Percentiles rank a stretch among this genome's conserved stretches.
These are phyloP conservation scores for Cladosporium sp. DNA, from an alignment of 2,329 filamentous ascomycete species.

Conservation along the genomic window DNA sequence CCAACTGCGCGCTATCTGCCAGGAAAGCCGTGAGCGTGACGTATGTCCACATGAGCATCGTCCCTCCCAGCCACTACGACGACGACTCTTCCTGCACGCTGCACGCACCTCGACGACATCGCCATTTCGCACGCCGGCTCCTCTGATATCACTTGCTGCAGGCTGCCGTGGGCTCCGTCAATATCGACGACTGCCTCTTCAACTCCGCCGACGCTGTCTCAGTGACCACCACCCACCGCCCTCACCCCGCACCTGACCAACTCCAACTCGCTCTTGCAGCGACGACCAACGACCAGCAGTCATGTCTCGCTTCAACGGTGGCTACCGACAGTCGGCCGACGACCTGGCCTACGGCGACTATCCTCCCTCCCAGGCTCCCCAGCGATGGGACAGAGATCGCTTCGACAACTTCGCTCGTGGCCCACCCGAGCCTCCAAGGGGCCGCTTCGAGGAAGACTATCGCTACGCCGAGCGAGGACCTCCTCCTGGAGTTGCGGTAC, in stretches of 20 bases:
- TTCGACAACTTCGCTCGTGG: conserved; percentile 49
- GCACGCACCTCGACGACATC: conserved; percentile 7
- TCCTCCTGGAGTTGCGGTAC: conserved; percentile 44
- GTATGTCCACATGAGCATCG: not conserved
- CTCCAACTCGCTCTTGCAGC: not conserved
- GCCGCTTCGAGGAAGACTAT: conserved; percentile 47
- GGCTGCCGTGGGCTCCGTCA: not conserved
- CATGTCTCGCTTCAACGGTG: conserved; percentile 30
- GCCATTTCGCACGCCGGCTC: conserved; percentile 1
- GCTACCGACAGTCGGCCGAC: conserved; percentile 38
- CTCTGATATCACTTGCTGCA: not conserved
- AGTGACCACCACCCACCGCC: not conserved
- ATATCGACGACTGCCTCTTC: not conserved
- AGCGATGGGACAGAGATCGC: conserved; percentile 53
- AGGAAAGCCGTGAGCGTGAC: conserved; percentile 3
- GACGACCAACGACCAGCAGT: conserved; percentile 13
- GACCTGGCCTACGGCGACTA: conserved; percentile 44
- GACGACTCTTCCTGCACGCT: conserved; percentile 4
- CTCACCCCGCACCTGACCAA: conserved; percentile 5
- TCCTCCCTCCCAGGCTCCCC: conserved; percentile 31
- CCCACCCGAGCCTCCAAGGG: conserved; percentile 22
- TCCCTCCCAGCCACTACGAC: conserved; percentile 4
- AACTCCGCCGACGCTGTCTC: not conserved
- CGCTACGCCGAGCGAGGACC: conserved; percentile 41
- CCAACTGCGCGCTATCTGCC: conserved; percentile 5